phyloP scores from a whole-genome alignment of 2,329 filamentous ascomycete genomes.

The Hypoxylon sp. region DNA sequence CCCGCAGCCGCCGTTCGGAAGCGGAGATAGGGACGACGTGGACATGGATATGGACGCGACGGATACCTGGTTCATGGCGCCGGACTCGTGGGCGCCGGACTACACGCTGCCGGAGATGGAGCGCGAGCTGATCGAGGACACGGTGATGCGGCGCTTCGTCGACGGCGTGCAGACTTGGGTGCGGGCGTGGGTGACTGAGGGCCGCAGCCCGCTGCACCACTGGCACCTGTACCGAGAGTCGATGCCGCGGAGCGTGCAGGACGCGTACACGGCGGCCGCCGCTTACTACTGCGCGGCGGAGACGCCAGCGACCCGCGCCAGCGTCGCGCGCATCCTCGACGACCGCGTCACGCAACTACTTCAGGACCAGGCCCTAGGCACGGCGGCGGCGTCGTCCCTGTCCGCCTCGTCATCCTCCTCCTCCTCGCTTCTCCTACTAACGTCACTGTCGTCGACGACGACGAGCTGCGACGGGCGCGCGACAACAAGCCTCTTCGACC shows the following conservation, averaged over 20 bases:
- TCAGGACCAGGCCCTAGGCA: constrained; percentile 34
- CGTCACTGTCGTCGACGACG: too few relatives aligned
- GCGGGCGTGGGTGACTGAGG: constrained; percentile 37
- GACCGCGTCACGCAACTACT: constrained; percentile 39
- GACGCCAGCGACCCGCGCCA: constrained; percentile 1
- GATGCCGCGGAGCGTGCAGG: constrained; percentile 41
- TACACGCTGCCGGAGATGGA: constrained; percentile 13
- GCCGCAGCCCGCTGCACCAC: constrained; percentile 38
- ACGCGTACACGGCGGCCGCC: constrained; percentile 39
- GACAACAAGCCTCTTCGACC: constrained; percentile 35
- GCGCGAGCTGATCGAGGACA: constrained; percentile 10
- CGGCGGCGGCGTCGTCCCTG: too few relatives aligned
- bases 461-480: too few relatives aligned
- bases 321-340: constrained; percentile 36
- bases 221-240: constrained; percentile 34
- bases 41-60: too few relatives aligned
- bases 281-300: constrained; percentile 34
- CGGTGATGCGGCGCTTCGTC: constrained; percentile 42
- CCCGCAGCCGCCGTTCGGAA: constrained; percentile 3
- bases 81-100: constrained; percentile 37
- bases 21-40: too few relatives aligned
- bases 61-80: constrained; percentile 33
- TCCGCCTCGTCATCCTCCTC: too few relatives aligned
- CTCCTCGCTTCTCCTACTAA: too few relatives aligned
- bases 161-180: constrained; percentile 36